phyloP scores from a whole-genome alignment of 83 land plant genomes.

The Picea abies region DNA sequence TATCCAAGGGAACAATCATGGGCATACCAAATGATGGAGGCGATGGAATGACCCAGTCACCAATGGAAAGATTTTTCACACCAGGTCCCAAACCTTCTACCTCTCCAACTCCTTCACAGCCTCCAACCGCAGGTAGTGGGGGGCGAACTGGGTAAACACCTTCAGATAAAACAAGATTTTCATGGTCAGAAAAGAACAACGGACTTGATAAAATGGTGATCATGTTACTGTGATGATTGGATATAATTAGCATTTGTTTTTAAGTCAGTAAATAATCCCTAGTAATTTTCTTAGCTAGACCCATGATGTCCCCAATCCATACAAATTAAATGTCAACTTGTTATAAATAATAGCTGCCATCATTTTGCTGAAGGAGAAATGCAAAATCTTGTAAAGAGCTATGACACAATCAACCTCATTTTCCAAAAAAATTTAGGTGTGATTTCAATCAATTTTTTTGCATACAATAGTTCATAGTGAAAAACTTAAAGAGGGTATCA shows the following conservation, averaged over 20 bases:
- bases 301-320: neutral
- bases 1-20: conserved; percentile 2
- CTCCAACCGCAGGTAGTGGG: conserved; percentile 89
- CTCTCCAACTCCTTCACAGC: conserved; percentile 96
- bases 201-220: neutral
- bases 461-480: too few species aligned
- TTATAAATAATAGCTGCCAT: neutral
- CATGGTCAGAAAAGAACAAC: neutral
- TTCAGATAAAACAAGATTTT: conserved; percentile 18
- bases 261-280: neutral
- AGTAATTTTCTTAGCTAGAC: neutral
- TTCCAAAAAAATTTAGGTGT: too few species aligned
- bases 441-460: too few species aligned
- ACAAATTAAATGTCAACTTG: neutral
- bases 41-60: conserved; percentile 93
- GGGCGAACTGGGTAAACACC: conserved; percentile 96
- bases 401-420: too few species aligned
- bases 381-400: too few species aligned
- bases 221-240: neutral
- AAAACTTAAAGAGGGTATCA: too few species aligned
- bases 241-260: neutral
- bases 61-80: conserved; percentile 61
- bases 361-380: neutral
- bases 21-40: conserved; percentile 78
- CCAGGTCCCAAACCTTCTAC: conserved; percentile 69